Conservation (phyloP, 2,329 filamentous ascomycete genomes). For the Colletotrichum destructivum region DNA sequence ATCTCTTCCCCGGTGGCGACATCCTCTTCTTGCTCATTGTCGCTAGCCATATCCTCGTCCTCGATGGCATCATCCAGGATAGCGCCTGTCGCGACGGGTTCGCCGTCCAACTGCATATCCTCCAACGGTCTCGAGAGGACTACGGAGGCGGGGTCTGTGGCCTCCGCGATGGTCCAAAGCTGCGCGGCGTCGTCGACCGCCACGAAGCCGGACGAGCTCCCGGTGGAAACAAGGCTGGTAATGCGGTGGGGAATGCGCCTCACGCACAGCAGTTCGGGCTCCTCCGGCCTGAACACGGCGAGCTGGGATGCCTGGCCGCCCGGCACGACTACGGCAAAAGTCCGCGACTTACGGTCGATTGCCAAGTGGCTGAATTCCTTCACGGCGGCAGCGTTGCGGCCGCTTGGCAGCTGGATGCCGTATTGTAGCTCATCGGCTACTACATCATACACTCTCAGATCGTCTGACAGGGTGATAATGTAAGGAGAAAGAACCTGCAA, state of each 20-base stretch:
- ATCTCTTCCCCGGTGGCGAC: conserved; percentile 60
- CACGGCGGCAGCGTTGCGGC: conserved; percentile 48
- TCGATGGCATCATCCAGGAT: conserved; percentile 49
- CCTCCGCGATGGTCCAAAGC: conserved; percentile 75
- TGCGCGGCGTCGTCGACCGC: conserved; percentile 83
- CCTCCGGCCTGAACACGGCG: conserved; percentile 76
- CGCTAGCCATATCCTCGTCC: conserved; percentile 60
- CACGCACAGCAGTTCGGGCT: conserved; percentile 71
- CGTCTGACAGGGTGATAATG: conserved; percentile 81
- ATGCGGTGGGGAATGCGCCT: conserved; percentile 71
- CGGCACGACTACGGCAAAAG: conserved; percentile 75
- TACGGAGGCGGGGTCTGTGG: conserved; percentile 68
- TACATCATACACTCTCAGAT: conserved; percentile 86
- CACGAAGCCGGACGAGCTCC: conserved; percentile 79
- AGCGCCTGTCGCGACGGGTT: conserved; percentile 45
- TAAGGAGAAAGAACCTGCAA: conserved; percentile 81
- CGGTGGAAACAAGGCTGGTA: conserved; percentile 76
- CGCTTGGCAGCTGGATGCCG: conserved; percentile 69
- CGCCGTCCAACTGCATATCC: conserved; percentile 62
- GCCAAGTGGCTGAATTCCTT: conserved; percentile 75
- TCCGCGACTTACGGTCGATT: conserved; percentile 76
- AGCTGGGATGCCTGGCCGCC: conserved; percentile 67
- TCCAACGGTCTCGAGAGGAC: conserved; percentile 69
- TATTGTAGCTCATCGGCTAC: conserved; percentile 83
- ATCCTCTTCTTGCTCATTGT: conserved; percentile 57